Base-by-base conservation (phyloP, 2,329 filamentous ascomycete genomes). In the Arthroderma sp. region DNA sequence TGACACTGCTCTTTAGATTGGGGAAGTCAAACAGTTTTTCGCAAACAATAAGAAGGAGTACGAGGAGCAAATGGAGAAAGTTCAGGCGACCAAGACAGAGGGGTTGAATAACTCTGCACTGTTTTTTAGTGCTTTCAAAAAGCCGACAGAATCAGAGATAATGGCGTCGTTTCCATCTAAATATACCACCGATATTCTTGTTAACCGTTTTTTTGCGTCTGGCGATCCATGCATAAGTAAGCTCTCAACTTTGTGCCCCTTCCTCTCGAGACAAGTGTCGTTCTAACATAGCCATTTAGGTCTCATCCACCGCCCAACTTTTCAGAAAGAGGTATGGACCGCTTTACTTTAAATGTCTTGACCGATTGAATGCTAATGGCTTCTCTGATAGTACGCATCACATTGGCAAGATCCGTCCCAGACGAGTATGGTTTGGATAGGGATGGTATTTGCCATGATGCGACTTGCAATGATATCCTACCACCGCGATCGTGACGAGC, bases 11-110 rank as follows among this genome's bases (percentile, higher is more conserved):
- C 5, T 37, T 42, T 49, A 82, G 74, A 91, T 98, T 51, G 73
- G 85, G 6, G 91, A 98, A 67, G 89, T 98, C 28, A 94, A 89
- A 59, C 88, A 82, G 54, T 95, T 91, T 66, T 96, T 94, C 56
- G 66, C 68, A 11, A 78, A 74, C 32, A 86, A 95, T 65, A 93
- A 91, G 62, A 88, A 91, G 58, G 87, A 95, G 52, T 73, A 89
- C 48, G 86, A 93, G 58, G 80, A 80, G 47, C 87, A 88, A 54
- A 79, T 86, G 54, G 79, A 84, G 54, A 82, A 79, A 54, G 79
- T 94, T 42, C 75, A 81, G 59, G 77, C 77, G 38, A 77, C 77
- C 34, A 86, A 83, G 55, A 62, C 66, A 32, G 68, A 71, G 32
- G 66, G 71, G 47, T 52, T 60, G 37, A 73, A 80, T 10, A 83